These are phyloP conservation scores for Pseudogymnoascus verrucosus DNA, from an alignment of 2,329 filamentous ascomycete species.

Conservation along the genomic window DNA sequence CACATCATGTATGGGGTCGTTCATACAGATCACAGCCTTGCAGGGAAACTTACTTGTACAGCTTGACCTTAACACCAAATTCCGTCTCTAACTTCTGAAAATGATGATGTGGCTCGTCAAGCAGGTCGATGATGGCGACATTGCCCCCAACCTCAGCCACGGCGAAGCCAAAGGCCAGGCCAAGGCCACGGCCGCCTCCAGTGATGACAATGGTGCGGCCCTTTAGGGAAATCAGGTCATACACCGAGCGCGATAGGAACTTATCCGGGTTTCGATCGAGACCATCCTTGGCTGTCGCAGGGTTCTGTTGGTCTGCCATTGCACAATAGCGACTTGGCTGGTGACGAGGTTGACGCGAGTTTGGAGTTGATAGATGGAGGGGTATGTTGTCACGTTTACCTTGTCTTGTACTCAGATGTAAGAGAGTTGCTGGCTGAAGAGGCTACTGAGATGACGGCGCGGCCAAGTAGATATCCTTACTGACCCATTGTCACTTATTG, in stretches of 20 bases:
- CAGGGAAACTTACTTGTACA: slow-evolving; percentile 13
- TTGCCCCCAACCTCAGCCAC: slow-evolving; percentile 36
- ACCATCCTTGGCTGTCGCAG: too few relatives aligned
- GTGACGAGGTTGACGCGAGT: too few relatives aligned
- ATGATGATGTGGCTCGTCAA: slow-evolving; percentile 13
- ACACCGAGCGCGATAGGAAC: slow-evolving; percentile 1
- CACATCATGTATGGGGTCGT: slow-evolving; percentile 8
- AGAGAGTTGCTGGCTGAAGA: too few relatives aligned
- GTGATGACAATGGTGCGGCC: slow-evolving; percentile 25
- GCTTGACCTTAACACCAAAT: slow-evolving; percentile 13
- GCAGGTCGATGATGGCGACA: slow-evolving; percentile 30
- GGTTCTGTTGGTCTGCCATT: too few relatives aligned
- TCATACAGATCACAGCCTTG: background rate
- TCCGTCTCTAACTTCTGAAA: slow-evolving; percentile 11
- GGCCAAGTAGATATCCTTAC: too few relatives aligned
- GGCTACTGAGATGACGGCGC: too few relatives aligned
- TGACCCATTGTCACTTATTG: too few relatives aligned
- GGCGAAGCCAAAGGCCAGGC: slow-evolving; percentile 31
- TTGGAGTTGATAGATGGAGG: too few relatives aligned
- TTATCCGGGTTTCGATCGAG: background rate
- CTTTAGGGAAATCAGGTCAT: slow-evolving; percentile 11
- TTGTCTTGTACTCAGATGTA: too few relatives aligned
- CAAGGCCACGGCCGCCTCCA: slow-evolving; percentile 34
- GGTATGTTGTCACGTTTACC: too few relatives aligned
- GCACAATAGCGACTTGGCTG: too few relatives aligned